phyloP scores from a whole-genome alignment of 1,139 yeast genomes.

The Yamadazyma taylorii region DNA sequence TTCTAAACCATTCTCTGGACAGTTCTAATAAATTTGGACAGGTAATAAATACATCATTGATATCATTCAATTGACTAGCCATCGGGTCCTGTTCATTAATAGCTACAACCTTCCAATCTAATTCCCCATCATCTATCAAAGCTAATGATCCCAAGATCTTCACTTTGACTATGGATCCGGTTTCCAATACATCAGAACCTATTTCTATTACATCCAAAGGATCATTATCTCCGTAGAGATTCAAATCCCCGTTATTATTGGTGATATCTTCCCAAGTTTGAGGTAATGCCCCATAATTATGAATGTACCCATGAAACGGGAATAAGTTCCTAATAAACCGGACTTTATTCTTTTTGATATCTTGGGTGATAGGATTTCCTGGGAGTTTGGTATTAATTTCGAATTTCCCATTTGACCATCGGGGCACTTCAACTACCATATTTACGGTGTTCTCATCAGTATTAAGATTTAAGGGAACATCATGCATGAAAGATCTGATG shows the following conservation, averaged over 20 bases:
- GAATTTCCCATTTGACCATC: slow-evolving; percentile 89
- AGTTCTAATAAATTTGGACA: slow-evolving; percentile 87
- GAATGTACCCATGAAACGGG: slow-evolving; percentile 94
- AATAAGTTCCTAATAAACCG: slow-evolving; percentile 84
- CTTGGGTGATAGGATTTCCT: slow-evolving; percentile 85
- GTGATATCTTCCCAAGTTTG: slow-evolving; percentile 92
- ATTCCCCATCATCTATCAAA: slow-evolving; percentile 92
- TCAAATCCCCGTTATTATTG: slow-evolving; percentile 69
- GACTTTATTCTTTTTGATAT: slow-evolving; percentile 78
- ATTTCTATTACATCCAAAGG: slow-evolving; percentile 96
- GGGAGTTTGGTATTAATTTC: slow-evolving; percentile 69
- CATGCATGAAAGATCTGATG: slow-evolving; percentile 76
- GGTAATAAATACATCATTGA: slow-evolving; percentile 76
- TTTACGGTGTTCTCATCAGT: slow-evolving; percentile 65
- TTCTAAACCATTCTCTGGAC: slow-evolving; percentile 91
- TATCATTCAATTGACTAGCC: slow-evolving; percentile 70
- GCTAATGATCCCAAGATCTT: slow-evolving; percentile 94
- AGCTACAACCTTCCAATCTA: slow-evolving; percentile 95
- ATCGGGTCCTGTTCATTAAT: slow-evolving; percentile 82
- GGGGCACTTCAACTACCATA: slow-evolving; percentile 87
- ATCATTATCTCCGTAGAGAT: slow-evolving; percentile 88
- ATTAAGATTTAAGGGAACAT: slow-evolving; percentile 69
- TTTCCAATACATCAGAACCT: slow-evolving; percentile 66
- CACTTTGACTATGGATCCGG: slow-evolving; percentile 79
- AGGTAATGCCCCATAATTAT: slow-evolving; percentile 97